Base-by-base conservation (phyloP, 345 rosid species). In the Eucalyptus coolabah region DNA sequence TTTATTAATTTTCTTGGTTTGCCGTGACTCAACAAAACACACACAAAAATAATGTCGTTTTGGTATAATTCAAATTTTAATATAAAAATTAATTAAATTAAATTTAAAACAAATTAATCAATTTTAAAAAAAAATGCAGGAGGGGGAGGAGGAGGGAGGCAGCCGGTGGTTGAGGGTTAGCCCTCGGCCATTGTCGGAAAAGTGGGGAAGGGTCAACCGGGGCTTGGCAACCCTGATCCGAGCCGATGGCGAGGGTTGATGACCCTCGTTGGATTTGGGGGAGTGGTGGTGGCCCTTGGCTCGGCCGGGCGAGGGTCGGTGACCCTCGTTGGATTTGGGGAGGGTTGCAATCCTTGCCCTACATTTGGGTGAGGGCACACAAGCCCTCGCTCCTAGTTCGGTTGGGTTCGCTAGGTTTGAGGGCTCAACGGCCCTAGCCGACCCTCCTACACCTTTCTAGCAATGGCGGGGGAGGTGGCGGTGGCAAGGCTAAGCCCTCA, bases 341-440 rank as follows among this genome's bases (percentile, higher is more conserved):
- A 50, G 51, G 50, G 1, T 0, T 12, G 50, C 15, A 0, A 49
- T 0, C 15, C 50, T 49, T 13, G 50, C 15, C 50, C 50, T 11
- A 4, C 0, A 49, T 49, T 6, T 49, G 1, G 50, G 50, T 2
- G 0, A 49, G 50, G 53, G 53, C 53, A 50, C 7, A 3, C 53
- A 16, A 16, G 21, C 8, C 54, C 21, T 51, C 8, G 0, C 0
- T 0, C 1, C 0, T 0, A 2, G 8, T 51, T 0, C n/a, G 8
- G 8, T 1, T 1, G 4, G 2, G 21, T 1, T 51, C 0, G 21
- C 8, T 0, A 1, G 8, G 54, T 1, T 2, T 0, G 0, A 1
- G 54, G 21, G 54, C 54, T 17, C 0, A 2, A 0, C 4, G 0
- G 54, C 54, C 21, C 2, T 0, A 0, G 4, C 21, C 23, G 2